Base-by-base conservation (phyloP, 805 yeast species). In the Diddensiella santjacobensis region DNA sequence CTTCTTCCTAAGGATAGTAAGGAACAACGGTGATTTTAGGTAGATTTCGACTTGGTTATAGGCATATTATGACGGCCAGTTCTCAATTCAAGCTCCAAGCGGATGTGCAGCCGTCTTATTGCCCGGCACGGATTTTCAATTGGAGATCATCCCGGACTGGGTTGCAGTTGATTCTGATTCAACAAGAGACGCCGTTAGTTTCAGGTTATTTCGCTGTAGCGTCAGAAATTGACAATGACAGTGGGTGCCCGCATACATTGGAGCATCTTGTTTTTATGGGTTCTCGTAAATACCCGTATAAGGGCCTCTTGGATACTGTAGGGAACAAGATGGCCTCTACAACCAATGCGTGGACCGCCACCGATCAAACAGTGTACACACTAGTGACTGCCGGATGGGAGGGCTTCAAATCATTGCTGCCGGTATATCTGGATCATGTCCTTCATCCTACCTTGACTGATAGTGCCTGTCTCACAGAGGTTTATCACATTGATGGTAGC, bases 181-280 rank as follows among this genome's bases (percentile, higher is more conserved):
- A 82, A 60, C 86, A 84, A 60, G 83, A 88, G 22, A 82, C 95
- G 2, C 97, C 98, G 2, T 74, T 88, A 26, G 73, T 93, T 2
- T 82, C 83, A 60, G 99, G 98, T n/a, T 85, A 84, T 62, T 88
- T 93, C 66, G 95, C 96, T 1, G 96, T 93, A 2, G 96, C 96
- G 15, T 89, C 98, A 0, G 98, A 93, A 64, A 87, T 87, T 44
- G 71, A 75, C 19, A 81, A 88, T 61, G 93, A 90, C 63, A 79
- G 89, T 20, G 99, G 99, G 4, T 80, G 87, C 54, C 99, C 99
- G 1, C 99, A 93, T 61, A 93, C 99, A 1, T 68, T 93, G 45
- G 99, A 93, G 68, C 99, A 93, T 68, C 72, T 93, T 65, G 76
- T 91, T 31, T 93, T 93, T 65, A 87, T 89, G 96, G 99, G 99